phyloP scores from a whole-genome alignment of 2,329 filamentous ascomycete species.

The Ophiostoma himal-ulmi region DNA sequence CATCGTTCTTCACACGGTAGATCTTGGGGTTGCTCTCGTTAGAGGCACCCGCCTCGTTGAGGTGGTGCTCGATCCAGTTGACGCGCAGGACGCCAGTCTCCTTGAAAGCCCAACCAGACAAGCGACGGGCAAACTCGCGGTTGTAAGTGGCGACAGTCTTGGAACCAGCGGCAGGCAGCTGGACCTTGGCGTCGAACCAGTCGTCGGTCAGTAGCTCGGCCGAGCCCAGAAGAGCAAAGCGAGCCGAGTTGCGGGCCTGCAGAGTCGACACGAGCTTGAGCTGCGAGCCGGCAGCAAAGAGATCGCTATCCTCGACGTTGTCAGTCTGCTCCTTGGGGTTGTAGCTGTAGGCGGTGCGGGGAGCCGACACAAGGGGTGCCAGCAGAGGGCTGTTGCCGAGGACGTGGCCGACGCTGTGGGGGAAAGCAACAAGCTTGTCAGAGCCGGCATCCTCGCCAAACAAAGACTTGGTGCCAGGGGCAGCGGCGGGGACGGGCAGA shows the following conservation, averaged over 20 bases:
- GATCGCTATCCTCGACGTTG: slow-evolving; percentile 57
- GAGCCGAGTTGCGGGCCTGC: slow-evolving; percentile 89
- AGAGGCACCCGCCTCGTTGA: slow-evolving; percentile 48
- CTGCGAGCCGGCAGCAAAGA: slow-evolving; percentile 79
- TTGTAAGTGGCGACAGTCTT: slow-evolving; percentile 63
- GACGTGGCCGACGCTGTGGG: slow-evolving; percentile 71
- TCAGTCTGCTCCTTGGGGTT: slow-evolving; percentile 80
- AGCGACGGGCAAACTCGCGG: slow-evolving; percentile 73
- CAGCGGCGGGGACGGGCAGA: slow-evolving; percentile 60
- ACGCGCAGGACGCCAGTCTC: slow-evolving; percentile 86
- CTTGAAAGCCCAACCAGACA: slow-evolving; percentile 95
- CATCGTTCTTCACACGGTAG: slow-evolving; percentile 94
- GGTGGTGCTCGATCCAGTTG: slow-evolving; percentile 73
- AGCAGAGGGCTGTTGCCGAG: slow-evolving; percentile 74
- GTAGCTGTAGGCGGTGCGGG: slow-evolving; percentile 84
- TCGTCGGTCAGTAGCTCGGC: slow-evolving; percentile 80
- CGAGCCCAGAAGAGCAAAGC: slow-evolving; percentile 78
- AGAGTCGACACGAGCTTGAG: slow-evolving; percentile 76
- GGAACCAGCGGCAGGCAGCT: slow-evolving; percentile 46
- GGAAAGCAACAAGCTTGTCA: slow-evolving; percentile 66
- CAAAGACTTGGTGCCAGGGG: slow-evolving; percentile 67
- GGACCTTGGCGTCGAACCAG: slow-evolving; percentile 80
- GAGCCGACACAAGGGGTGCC: slow-evolving; percentile 74
- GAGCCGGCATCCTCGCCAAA: slow-evolving; percentile 48
- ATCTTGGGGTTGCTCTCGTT: slow-evolving; percentile 73